Percentiles rank a stretch among this genome's conserved stretches.
phyloP scores from a whole-genome alignment of 176 grass and related monocot species.

The Calamus simplicifolius region DNA sequence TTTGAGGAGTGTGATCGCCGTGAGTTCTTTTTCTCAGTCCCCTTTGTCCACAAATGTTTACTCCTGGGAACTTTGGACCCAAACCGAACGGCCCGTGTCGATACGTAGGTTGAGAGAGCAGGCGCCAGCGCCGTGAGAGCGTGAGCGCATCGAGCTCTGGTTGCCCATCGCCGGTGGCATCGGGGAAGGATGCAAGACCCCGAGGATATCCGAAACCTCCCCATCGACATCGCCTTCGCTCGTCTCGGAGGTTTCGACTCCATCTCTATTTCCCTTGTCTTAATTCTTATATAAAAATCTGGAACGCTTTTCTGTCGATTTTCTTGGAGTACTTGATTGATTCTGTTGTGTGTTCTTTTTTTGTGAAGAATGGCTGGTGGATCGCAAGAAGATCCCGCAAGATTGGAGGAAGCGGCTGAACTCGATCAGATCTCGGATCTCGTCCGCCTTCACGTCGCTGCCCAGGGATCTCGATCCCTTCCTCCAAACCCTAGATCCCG shows the following conservation, averaged over 20 bases:
- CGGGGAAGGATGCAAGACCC: slow-evolving; percentile 46
- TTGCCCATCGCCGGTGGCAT: no score
- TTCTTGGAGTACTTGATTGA: background rate
- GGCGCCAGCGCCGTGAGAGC: no score
- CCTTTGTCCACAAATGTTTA: no score
- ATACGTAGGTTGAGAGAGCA: no score
- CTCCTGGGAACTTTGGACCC: no score
- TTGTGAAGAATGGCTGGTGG: slow-evolving; percentile 80
- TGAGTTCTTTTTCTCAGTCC: no score
- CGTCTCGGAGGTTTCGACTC: slow-evolving; percentile 46
- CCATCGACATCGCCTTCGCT: slow-evolving; percentile 80
- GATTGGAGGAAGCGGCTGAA: slow-evolving; percentile 86
- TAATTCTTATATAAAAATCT: no score
- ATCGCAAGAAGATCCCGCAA: slow-evolving; percentile 80
- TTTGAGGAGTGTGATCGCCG: no score
- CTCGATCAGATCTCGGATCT: slow-evolving; percentile 44
- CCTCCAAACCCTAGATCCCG: slow-evolving; percentile 50
- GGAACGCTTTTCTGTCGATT: no score
- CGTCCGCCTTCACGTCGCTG: slow-evolving; percentile 44
- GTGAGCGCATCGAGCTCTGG: no score
- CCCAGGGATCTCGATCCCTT: slow-evolving; percentile 68
- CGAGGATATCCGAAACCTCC: slow-evolving; percentile 61
- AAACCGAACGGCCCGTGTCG: no score
- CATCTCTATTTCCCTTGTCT: background rate
- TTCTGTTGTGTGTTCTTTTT: background rate